A percentile compares a stretch with the other conserved stretches of the same genome.
phyloP scores from a whole-genome alignment of 1,139 yeast species.

The Blastobotrys illinoisensis region DNA sequence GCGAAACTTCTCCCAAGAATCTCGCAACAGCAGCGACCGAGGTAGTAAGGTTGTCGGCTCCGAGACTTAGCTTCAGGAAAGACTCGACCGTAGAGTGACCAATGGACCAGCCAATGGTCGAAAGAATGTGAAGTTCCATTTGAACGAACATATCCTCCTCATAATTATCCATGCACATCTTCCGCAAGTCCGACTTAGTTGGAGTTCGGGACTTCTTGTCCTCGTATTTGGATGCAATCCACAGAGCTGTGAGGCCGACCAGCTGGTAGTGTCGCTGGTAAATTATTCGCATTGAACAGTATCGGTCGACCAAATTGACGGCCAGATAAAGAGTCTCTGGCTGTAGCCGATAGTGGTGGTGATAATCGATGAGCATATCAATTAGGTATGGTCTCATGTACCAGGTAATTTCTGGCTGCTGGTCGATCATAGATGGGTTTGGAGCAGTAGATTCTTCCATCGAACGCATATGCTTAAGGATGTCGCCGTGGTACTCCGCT shows the following conservation, averaged over 20 bases:
- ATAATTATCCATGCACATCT: conserved; percentile 84
- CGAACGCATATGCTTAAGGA: conserved; percentile 30
- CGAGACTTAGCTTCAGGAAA: conserved; percentile 29
- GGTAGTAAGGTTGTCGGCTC: conserved; percentile 22
- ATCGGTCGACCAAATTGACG: conserved; percentile 78
- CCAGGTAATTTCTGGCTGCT: conserved; percentile 94
- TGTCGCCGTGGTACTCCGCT: conserved; percentile 34
- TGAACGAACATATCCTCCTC: conserved; percentile 90
- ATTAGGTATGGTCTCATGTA: conserved; percentile 85
- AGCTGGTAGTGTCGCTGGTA: conserved; percentile 89
- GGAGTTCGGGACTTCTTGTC: conserved; percentile 88
- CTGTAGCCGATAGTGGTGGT: conserved; percentile 68
- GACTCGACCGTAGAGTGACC: conserved; percentile 49
- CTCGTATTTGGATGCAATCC: conserved; percentile 95
- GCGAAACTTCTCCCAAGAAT: conserved; percentile 71
- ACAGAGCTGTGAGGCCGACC: conserved; percentile 87
- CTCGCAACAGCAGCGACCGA: conserved; percentile 39
- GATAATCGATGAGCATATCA: conserved; percentile 79
- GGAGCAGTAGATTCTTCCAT: conserved; percentile 31
- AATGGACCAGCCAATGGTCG: conserved; percentile 82
- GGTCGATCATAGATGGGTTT: conserved; percentile 62
- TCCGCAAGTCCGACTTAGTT: conserved; percentile 65
- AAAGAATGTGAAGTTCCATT: conserved; percentile 89
- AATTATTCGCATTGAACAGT: conserved; percentile 87
- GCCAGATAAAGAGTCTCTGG: conserved; percentile 81